Evolutionary conservation across 1,284 basidiomycete genomes (phyloP), one percentile per base, ranked within the genome.

Genomic region (Irpex sp.): DNA sequence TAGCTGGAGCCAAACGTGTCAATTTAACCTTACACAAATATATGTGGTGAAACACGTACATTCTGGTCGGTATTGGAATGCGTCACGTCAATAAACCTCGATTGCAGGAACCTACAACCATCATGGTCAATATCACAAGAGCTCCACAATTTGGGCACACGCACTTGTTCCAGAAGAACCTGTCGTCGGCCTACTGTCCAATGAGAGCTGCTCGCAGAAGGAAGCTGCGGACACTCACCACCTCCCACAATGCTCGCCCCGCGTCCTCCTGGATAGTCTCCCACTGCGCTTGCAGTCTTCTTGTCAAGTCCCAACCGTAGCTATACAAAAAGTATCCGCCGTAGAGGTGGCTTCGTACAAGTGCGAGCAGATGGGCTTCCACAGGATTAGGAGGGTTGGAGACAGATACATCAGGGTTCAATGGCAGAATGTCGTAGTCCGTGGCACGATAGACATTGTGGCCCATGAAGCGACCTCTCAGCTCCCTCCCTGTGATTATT

Each of bases 131-230:
- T 37, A 11, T 48, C 59, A 51, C 6, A n/a, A 31, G 64, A 54
- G 61, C 49, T 44, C 49, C 11, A 15, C 8, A 1, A 40, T 13
- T 4, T 7, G 7, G 11, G 26, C 19, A 11, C 7, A 51, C 78
- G 67, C 78, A 93, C 85, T 89, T 92, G 78, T 99, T 99, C 97
- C 97, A 99, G 79, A 98, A 99, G 81, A 99, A 99, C 67, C 97
- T 85, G 72, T 97, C 94, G 71, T 99, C 97, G 37, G 91, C 91
- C 85, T 96, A 71, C 52, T 71, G 70, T 68, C 64, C 68, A 7
- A 51, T 58, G 40, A 52, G 40, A 63, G 34, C 26, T 58, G 37
- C 47, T 63, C 62, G 7, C 61, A 57, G 19, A 54, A 61, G n/a
- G 49, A n/a, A 15, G 47, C 62, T 31, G 57, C 8, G 60, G 31